phyloP scores from a whole-genome alignment of 257 asterid genomes.

The Capsicum baccatum region DNA sequence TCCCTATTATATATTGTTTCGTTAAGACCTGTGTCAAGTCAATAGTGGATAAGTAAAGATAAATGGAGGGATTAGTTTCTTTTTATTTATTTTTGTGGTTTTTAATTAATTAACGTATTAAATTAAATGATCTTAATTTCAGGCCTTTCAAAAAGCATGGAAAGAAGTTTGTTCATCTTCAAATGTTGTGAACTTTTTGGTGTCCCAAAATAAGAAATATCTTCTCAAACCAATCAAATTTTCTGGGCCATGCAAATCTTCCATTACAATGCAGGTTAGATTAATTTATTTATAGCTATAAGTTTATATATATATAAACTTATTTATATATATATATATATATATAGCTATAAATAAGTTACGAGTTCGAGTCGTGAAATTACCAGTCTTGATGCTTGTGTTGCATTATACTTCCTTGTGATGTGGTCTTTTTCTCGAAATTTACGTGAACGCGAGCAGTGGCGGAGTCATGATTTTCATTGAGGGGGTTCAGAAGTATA shows the following conservation, averaged over 20 bases:
- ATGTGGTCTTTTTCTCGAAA: background rate
- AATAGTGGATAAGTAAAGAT: no score
- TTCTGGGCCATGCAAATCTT: slow-evolving; percentile 66
- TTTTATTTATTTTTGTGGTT: background rate
- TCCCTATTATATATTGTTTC: no score
- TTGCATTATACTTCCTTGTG: background rate
- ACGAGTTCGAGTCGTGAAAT: background rate
- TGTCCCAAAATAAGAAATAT: slow-evolving; percentile 47
- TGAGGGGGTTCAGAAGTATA: no score
- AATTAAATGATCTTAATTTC: slow-evolving; percentile 19
- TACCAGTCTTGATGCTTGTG: background rate
- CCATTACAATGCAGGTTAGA: slow-evolving; percentile 54
- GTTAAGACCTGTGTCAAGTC: no score
- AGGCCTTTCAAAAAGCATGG: slow-evolving; percentile 69
- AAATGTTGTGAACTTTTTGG: slow-evolving; percentile 38
- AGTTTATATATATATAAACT: no score
- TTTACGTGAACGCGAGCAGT: background rate
- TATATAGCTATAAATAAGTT: background rate
- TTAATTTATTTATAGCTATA: no score
- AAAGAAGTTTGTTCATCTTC: slow-evolving; percentile 55
- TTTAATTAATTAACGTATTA: background rate
- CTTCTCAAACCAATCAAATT: slow-evolving; percentile 55
- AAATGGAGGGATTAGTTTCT: no score
- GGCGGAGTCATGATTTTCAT: no score
- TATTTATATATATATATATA: no score